Evolutionary conservation across 1,139 yeast genomes (phyloP).

Genomic region (Geotrichum siamense): DNA sequence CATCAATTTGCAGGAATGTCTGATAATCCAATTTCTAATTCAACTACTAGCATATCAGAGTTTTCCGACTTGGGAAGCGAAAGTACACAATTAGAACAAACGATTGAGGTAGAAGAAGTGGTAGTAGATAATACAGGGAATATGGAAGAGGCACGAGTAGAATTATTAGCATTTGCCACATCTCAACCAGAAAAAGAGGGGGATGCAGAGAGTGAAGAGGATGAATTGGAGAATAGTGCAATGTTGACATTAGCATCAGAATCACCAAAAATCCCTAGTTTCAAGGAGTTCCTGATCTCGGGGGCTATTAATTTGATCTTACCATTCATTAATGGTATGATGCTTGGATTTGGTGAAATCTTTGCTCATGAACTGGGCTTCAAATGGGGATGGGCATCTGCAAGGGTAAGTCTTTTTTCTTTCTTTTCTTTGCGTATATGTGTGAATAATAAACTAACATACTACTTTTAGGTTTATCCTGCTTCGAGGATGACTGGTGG

Average conservation of each 20-base stretch:
- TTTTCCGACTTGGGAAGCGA: not conserved
- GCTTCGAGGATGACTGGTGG: conserved; percentile 15
- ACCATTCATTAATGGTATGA: conserved; percentile 89
- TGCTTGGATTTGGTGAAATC: conserved; percentile 95
- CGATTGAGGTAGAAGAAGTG: not conserved
- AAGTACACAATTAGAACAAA: not conserved
- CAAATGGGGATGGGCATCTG: conserved; percentile 71
- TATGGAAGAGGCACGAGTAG: not conserved
- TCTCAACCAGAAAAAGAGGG: not conserved
- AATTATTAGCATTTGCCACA: not conserved
- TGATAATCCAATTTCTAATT: not conserved
- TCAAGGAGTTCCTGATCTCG: conserved; percentile 12
- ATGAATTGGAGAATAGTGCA: not conserved
- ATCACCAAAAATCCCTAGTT: conserved; percentile 2
- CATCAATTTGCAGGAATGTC: not conserved
- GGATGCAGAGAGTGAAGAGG: not conserved
- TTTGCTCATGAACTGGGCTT: conserved; percentile 90
- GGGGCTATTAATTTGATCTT: conserved; percentile 63
- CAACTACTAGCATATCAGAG: not conserved
- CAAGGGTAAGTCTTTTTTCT: conserved; percentile 43
- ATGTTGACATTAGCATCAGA: not conserved
- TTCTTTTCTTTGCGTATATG: no score
- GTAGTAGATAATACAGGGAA: not conserved
- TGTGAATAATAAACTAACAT: not conserved
- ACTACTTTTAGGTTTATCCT: conserved; percentile 18